A percentile compares a stretch with the other conserved stretches of the same genome.
Conservation (phyloP, 1,284 basidiomycete genomes). For the Tylopilus sp. region DNA sequence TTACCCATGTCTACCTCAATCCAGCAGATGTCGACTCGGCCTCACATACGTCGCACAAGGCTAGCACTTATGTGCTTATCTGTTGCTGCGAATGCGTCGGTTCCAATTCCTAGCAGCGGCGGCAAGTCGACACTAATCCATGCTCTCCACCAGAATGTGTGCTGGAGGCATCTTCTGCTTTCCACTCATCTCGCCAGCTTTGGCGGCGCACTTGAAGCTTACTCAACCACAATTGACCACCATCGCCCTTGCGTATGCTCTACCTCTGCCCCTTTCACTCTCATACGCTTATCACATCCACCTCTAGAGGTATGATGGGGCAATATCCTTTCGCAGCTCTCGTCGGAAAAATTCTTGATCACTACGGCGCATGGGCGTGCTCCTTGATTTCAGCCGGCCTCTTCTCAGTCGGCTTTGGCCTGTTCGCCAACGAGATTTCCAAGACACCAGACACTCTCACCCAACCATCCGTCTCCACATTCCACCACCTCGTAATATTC, state of each 20-base stretch:
- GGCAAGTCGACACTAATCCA: neutral
- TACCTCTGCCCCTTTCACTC: neutral
- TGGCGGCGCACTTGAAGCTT: constrained; percentile 56
- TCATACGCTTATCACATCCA: neutral
- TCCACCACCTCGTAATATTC: constrained; percentile 51
- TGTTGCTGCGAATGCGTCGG: constrained; percentile 63
- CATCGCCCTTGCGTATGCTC: constrained; percentile 58
- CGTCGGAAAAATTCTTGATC: constrained; percentile 57
- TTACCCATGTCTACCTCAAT: constrained; percentile 15
- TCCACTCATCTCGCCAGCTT: constrained; percentile 62
- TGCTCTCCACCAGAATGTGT: constrained; percentile 44
- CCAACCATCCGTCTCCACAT: constrained; percentile 41
- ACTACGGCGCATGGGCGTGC: constrained; percentile 57
- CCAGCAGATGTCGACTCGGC: constrained; percentile 2
- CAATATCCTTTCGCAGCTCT: constrained; percentile 65
- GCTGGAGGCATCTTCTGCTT: constrained; percentile 76
- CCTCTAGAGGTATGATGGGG: constrained; percentile 57
- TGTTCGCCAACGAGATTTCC: constrained; percentile 56
- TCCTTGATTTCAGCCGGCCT: constrained; percentile 59
- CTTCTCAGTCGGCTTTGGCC: constrained; percentile 56
- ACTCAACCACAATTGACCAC: constrained; percentile 76
- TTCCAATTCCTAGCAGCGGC: constrained; percentile 8
- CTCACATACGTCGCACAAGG: constrained; percentile 19
- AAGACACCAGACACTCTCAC: constrained; percentile 39
- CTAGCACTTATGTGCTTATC: constrained; percentile 47